Evolutionary conservation across 306 rosid species (phyloP).

Genomic region (Dryas drummondii): DNA sequence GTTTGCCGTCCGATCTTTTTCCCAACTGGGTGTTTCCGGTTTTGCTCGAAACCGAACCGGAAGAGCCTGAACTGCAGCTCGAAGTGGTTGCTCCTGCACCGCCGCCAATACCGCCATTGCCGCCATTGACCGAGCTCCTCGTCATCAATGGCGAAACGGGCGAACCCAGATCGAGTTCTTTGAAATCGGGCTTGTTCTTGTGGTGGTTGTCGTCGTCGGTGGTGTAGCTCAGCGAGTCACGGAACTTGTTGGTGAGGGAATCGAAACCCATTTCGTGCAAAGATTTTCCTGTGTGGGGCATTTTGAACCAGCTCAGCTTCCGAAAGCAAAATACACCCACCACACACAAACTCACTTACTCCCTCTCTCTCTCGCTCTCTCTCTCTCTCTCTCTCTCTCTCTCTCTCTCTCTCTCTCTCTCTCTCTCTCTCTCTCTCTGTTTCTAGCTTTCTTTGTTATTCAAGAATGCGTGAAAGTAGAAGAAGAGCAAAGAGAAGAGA

Average conservation of each 20-base stretch:
- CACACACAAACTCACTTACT: background rate
- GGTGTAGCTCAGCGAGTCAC: conserved; percentile 41
- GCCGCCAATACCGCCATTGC: conserved; percentile 17
- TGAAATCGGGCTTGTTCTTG: conserved; percentile 65
- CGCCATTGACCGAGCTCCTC: conserved; percentile 20
- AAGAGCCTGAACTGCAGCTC: conserved; percentile 55
- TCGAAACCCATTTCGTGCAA: conserved; percentile 46
- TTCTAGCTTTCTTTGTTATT: background rate
- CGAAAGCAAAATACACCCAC: background rate
- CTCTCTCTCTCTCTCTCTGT: background rate
- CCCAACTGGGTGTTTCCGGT: conserved; percentile 34
- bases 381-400: background rate
- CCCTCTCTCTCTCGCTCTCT: background rate
- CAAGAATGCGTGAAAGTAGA: conserved; percentile 17
- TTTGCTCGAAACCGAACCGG: conserved; percentile 55
- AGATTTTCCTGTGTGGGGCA: conserved; percentile 53
- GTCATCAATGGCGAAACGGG: conserved; percentile 53
- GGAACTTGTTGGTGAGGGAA: conserved; percentile 43
- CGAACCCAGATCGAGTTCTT: conserved; percentile 59
- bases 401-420: background rate
- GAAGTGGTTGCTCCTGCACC: conserved; percentile 31
- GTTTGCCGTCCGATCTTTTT: conserved; percentile 42
- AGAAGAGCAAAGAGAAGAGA: conserved; percentile 1
- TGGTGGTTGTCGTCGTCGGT: background rate
- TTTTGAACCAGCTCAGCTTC: background rate